phyloP scores from a whole-genome alignment of 306 rosid genomes.

The Quillaja saponaria region DNA sequence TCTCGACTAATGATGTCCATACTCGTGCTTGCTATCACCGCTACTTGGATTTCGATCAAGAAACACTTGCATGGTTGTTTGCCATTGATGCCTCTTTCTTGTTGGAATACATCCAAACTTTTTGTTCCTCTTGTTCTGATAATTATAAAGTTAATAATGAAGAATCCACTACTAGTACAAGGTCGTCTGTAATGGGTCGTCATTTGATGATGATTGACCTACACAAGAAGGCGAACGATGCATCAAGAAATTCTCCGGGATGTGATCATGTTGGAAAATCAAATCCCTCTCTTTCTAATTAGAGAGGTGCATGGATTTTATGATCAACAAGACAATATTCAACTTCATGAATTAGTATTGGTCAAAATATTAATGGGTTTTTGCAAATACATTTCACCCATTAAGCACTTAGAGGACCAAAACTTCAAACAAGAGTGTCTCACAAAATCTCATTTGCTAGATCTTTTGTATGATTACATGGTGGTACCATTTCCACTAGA shows the following conservation, averaged over 20 bases:
- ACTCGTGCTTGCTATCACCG: conserved; percentile 14
- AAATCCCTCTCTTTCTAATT: conserved; percentile 13
- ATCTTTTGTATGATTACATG: conserved; percentile 6
- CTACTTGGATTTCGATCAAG: not conserved
- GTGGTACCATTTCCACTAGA: not conserved
- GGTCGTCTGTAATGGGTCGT: not conserved
- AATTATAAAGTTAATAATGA: not conserved
- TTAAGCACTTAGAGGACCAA: not conserved
- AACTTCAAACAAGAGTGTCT: not conserved
- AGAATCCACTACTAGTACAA: not conserved
- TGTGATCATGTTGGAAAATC: conserved; percentile 22
- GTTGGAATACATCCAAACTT: conserved; percentile 8
- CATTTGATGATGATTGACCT: conserved; percentile 3
- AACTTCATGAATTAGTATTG: too few relatives aligned
- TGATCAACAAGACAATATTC: not conserved
- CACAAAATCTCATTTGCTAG: conserved; percentile 14
- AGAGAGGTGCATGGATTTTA: not conserved
- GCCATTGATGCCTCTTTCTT: conserved; percentile 13
- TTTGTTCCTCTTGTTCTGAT: too few relatives aligned
- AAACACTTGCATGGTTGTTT: conserved; percentile 19
- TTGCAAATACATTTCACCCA: conserved; percentile 4
- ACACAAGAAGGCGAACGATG: not conserved
- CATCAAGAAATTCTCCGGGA: conserved; percentile 14
- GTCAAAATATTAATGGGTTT: not conserved
- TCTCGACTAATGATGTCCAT: not conserved